phyloP scores from a whole-genome alignment of 2,329 filamentous ascomycete genomes.

The Alternaria angustiovoidea region DNA sequence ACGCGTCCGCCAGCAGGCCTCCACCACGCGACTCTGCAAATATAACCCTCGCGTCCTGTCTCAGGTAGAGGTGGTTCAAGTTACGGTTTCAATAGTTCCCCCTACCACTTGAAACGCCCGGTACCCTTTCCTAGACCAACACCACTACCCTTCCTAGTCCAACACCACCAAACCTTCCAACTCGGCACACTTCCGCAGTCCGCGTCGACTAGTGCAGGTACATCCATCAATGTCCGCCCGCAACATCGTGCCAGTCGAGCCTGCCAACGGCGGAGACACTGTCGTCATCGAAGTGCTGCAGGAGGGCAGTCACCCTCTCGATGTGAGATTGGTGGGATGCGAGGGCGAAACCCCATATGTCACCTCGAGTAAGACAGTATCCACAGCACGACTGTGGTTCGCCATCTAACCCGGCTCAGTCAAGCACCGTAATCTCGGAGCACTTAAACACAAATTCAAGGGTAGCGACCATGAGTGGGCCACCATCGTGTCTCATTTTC shows the following conservation, averaged over 20 bases:
- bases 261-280: constrained; percentile 63
- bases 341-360: constrained; percentile 70
- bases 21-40: background rate
- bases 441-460: constrained; percentile 46
- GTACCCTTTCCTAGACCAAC: constrained; percentile 15
- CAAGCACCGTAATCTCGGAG: constrained; percentile 42
- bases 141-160: background rate
- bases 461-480: constrained; percentile 69
- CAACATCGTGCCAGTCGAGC: constrained; percentile 66
- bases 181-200: constrained; percentile 4
- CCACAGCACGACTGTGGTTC: constrained; percentile 20
- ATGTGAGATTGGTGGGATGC: constrained; percentile 73
- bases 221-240: constrained; percentile 19
- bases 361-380: constrained; percentile 61
- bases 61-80: background rate
- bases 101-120: constrained; percentile 22
- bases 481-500: constrained; percentile 63
- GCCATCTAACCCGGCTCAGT: constrained; percentile 43
- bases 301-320: constrained; percentile 63
- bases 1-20: background rate
- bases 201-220: constrained; percentile 4
- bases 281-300: constrained; percentile 69
- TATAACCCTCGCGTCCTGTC: constrained; percentile 19
- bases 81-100: constrained; percentile 18
- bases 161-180: background rate